phyloP scores from a whole-genome alignment of 1,284 basidiomycete species.

The Tilletia caries region DNA sequence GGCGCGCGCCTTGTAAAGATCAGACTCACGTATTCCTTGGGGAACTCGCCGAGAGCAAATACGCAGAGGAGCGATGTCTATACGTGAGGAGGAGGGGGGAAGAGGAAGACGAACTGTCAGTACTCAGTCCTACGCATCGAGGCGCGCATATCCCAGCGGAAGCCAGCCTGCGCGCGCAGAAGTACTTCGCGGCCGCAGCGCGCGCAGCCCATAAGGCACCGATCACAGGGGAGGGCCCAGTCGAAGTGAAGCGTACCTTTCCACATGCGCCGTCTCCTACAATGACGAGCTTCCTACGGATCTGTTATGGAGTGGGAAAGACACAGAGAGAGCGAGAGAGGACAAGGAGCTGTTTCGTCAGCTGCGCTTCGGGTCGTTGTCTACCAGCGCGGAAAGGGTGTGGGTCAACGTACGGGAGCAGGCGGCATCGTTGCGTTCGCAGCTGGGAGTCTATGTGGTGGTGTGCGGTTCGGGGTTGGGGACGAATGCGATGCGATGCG shows the following conservation, averaged over 20 bases:
- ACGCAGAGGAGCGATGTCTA: conserved; percentile 48
- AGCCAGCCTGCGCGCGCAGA: too few species aligned
- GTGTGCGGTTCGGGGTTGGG: neutral
- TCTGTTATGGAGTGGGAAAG: neutral
- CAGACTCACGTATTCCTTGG: conserved; percentile 76
- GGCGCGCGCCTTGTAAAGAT: neutral
- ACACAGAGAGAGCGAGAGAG: neutral
- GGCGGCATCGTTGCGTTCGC: neutral
- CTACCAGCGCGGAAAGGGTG: too few species aligned
- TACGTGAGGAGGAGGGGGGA: neutral
- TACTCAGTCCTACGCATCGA: too few species aligned
- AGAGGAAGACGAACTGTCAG: neutral
- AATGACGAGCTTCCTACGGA: conserved; percentile 31
- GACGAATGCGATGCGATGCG: too few species aligned
- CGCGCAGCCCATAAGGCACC: too few species aligned
- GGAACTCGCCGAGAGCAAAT: conserved; percentile 93
- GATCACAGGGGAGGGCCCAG: too few species aligned
- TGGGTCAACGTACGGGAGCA: neutral
- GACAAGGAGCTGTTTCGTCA: too few species aligned
- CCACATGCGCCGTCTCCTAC: conserved; percentile 47
- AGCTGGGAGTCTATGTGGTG: neutral
- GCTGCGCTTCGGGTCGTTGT: too few species aligned
- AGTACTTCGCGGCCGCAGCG: too few species aligned
- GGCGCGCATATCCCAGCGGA: too few species aligned
- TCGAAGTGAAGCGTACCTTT: neutral